Conservation (phyloP, 495 filamentous ascomycete species). For the Arthonia radiata region DNA sequence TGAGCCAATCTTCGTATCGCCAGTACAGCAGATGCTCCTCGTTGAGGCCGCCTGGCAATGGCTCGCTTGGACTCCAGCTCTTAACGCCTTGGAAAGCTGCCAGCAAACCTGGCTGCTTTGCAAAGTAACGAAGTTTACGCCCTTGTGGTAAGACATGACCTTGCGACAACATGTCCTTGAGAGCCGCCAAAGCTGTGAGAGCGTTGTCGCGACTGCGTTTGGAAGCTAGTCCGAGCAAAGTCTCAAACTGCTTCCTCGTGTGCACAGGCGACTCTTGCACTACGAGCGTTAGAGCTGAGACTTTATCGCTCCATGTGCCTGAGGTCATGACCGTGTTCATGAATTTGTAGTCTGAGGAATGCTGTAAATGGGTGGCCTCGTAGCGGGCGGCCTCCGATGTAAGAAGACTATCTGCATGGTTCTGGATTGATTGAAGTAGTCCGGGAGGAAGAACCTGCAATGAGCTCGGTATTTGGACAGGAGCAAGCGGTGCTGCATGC, state of each 20-base stretch:
- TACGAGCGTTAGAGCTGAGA: constrained; percentile 76
- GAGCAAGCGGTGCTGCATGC: constrained; percentile 42
- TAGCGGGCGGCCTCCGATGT: constrained; percentile 48
- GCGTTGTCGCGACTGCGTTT: constrained; percentile 88
- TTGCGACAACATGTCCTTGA: constrained; percentile 82
- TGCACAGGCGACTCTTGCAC: constrained; percentile 92
- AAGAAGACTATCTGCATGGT: constrained; percentile 47
- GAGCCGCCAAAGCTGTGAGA: constrained; percentile 64
- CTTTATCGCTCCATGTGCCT: constrained; percentile 87
- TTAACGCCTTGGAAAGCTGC: constrained; percentile 32
- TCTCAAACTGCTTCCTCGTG: constrained; percentile 69
- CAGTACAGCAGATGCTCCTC: constrained; percentile 60
- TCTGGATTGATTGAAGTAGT: constrained; percentile 47
- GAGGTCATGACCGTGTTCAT: constrained; percentile 90
- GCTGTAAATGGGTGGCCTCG: constrained; percentile 20
- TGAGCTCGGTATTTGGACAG: constrained; percentile 23
- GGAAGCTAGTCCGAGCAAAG: constrained; percentile 46
- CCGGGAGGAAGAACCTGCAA: constrained; percentile 23
- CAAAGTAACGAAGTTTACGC: constrained; percentile 55
- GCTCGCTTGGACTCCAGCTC: constrained; percentile 38
- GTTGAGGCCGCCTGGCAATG: constrained; percentile 42
- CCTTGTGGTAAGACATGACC: constrained; percentile 64
- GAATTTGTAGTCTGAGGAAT: constrained; percentile 74
- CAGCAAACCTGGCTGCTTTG: constrained; percentile 53
- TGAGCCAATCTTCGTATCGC: constrained; percentile 89